Conservation (phyloP, 257 asterid species). For the Rauvolfia tetraphylla region DNA sequence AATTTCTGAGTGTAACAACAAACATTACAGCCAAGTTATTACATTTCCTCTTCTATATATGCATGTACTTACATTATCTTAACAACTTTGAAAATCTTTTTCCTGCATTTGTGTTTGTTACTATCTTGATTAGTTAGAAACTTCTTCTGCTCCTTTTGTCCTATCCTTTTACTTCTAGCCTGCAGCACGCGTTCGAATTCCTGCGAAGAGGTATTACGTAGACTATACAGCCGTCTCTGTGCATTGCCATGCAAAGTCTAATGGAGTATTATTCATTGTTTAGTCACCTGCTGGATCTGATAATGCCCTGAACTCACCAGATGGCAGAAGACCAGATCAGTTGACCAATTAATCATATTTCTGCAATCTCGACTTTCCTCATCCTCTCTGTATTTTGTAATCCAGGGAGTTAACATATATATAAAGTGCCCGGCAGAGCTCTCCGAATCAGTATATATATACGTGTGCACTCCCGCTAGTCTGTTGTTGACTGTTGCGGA, state of each 20-base stretch:
- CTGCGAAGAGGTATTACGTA: neutral
- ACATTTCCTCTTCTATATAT: neutral
- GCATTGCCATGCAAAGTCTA: slow-evolving; percentile 16
- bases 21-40: neutral
- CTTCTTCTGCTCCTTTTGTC: neutral
- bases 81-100: neutral
- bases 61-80: no score
- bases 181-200: neutral
- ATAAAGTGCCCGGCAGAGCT: neutral
- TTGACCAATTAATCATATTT: neutral
- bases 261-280: neutral
- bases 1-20: neutral
- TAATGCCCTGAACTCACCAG: slow-evolving; percentile 5
- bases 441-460: neutral
- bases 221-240: neutral
- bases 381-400: neutral
- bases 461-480: neutral
- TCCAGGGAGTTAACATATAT: neutral
- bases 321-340: slow-evolving; percentile 4
- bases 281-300: neutral
- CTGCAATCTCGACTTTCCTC: neutral
- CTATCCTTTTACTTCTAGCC: neutral
- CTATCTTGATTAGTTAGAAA: no score
- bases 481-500: slow-evolving; percentile 1
- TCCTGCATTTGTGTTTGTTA: neutral